Base-by-base conservation (phyloP, 2,329 filamentous ascomycete species). In the Bipolaris gigantea region DNA sequence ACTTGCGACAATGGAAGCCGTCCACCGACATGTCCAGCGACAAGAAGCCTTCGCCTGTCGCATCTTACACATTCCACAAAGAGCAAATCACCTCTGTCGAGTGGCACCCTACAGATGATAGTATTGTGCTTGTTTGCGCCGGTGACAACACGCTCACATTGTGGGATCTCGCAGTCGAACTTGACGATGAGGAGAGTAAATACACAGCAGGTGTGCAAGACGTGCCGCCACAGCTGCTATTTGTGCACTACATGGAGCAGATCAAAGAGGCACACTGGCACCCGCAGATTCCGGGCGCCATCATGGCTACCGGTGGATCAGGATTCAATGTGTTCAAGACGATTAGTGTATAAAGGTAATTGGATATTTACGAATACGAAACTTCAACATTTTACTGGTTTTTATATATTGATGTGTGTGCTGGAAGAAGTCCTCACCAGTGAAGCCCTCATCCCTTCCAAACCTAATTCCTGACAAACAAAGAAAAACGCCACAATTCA, bases 221-320 rank as follows among this genome's bases (percentile, higher is more conserved):
- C 59, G 91, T 97, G 59, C 94, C 94, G 54, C 91, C 94, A 4
- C 94, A 99, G 76, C 77, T 99, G 66, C 80, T 99, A 60, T 99
- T 99, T 75, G 92, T 97, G 70, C 94, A 99, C 77, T 97, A 96
- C 73, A 91, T 95, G 80, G 89, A 95, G 68, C 87, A 90, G 65
- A 92, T 92, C 52, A 97, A 97, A 83, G 94, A 99, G 77, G 79
- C 92, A 34, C 94, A 99, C 78, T 99, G 94, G 93, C 93, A 97
- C 78, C 89, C 89, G 32, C 94, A 99, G 79, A 96, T 97, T 72
- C 89, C 91, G 0, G 94, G 94, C 27, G 87, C 86, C 32, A 78
- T 97, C 57, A 87, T 97, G 77, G 92, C 91, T 2, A 99, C 94
- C 0, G 94, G 94, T 9, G 89, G 92, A 69, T 87, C 87, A 75